Evolutionary conservation across 108 stramenopile species (phyloP).

Genomic region (Nitzschia sp.): DNA sequence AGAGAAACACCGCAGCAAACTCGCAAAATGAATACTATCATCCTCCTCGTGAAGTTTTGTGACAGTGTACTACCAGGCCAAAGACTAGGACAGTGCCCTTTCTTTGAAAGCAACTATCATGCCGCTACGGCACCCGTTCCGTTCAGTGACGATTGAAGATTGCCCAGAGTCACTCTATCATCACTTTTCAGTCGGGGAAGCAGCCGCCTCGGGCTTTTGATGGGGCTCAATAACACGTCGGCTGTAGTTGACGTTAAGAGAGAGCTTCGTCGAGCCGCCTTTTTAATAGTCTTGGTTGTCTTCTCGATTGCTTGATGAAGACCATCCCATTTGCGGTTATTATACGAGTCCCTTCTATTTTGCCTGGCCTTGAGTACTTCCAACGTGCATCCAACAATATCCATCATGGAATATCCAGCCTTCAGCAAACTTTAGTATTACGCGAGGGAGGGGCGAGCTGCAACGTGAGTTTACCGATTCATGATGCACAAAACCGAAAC

Average conservation of each 20-base stretch:
- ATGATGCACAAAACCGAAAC: too few species aligned
- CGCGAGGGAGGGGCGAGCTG: too few species aligned
- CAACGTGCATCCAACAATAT: conserved; percentile 19
- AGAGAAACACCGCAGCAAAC: too few species aligned
- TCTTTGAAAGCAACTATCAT: too few species aligned
- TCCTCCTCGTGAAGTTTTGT: too few species aligned
- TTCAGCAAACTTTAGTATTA: conserved; percentile 5
- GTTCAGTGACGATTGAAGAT: too few species aligned
- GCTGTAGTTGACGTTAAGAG: conserved; percentile 3
- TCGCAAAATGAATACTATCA: too few species aligned
- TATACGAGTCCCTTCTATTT: conserved; percentile 12
- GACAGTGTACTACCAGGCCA: too few species aligned
- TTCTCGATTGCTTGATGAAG: conserved; percentile 5
- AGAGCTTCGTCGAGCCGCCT: conserved; percentile 14
- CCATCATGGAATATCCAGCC: conserved; percentile 20
- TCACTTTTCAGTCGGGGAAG: neutral
- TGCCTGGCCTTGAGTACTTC: conserved; percentile 5
- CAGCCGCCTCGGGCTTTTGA: neutral
- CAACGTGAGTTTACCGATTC: too few species aligned
- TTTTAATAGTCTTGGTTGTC: conserved; percentile 13
- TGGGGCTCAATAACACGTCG: conserved; percentile 11
- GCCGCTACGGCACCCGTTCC: too few species aligned
- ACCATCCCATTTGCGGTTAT: conserved; percentile 28
- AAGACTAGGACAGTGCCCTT: too few species aligned
- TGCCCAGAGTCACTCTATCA: neutral